A percentile compares a stretch with the other conserved stretches of the same genome.
Conservation (phyloP, 1,284 basidiomycete genomes). For the Naganishia sp. region DNA sequence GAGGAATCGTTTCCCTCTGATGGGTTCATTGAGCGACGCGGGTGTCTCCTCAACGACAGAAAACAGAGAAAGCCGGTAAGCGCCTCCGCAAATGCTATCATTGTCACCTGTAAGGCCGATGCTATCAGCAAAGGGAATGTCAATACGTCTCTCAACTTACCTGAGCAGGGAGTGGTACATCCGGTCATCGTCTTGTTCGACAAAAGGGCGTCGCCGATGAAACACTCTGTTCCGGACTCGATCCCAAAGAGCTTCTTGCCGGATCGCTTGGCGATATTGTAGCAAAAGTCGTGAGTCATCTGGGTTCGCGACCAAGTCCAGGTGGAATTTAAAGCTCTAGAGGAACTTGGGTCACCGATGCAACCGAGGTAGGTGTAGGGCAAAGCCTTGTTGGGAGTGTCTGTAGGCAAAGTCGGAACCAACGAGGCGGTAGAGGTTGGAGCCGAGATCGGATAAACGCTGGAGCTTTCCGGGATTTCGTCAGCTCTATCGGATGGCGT, state of each 20-base stretch:
- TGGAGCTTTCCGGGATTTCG: background rate
- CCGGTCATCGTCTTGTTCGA: constrained; percentile 29
- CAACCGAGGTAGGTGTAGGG: constrained; percentile 4
- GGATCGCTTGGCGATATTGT: constrained; percentile 10
- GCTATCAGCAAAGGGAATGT: background rate
- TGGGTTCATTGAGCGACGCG: background rate
- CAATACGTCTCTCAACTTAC: background rate
- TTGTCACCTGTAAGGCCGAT: background rate
- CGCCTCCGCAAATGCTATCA: background rate
- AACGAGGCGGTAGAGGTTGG: background rate
- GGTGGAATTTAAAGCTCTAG: constrained; percentile 6
- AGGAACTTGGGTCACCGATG: background rate
- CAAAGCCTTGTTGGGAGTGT: background rate
- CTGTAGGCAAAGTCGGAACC: background rate
- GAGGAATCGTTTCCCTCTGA: background rate
- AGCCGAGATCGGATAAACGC: background rate
- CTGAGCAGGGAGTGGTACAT: constrained; percentile 34
- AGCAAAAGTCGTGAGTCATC: constrained; percentile 37
- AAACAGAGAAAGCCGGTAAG: background rate
- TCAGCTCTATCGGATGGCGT: background rate
- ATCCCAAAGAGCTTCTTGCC: constrained; percentile 37
- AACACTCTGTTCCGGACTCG: constrained; percentile 37
- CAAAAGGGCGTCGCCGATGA: constrained; percentile 36
- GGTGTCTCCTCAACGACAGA: background rate
- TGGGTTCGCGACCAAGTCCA: constrained; percentile 24